phyloP scores from a whole-genome alignment of 2,329 filamentous ascomycete genomes.

The Diplodia scrobiculata region DNA sequence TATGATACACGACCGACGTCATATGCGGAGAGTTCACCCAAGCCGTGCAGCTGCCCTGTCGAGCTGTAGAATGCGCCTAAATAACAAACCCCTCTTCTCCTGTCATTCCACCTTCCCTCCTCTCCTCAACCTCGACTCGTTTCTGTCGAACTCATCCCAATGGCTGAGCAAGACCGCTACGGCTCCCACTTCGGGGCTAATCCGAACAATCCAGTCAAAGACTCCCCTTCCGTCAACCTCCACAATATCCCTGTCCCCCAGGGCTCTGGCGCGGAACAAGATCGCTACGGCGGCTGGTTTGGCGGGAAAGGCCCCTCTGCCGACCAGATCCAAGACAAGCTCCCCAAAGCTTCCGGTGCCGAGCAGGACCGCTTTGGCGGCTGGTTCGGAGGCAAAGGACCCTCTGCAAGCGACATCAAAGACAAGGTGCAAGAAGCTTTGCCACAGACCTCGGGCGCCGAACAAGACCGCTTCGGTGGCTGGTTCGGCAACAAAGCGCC shows the following conservation, averaged over 20 bases:
- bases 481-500: conserved; percentile 20
- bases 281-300: conserved; percentile 27
- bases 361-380: conserved; percentile 24
- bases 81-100: conserved; percentile 19
- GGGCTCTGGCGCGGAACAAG: conserved; percentile 28
- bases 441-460: conserved; percentile 3
- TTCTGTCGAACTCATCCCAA: conserved; percentile 17
- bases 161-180: conserved; percentile 30
- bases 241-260: conserved; percentile 20
- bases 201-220: conserved; percentile 26
- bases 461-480: conserved; percentile 25
- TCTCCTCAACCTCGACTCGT: background rate
- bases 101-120: background rate
- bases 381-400: conserved; percentile 23
- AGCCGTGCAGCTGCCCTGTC: conserved; percentile 19
- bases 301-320: conserved; percentile 22
- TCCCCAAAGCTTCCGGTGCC: conserved; percentile 12
- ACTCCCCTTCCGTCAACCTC: conserved; percentile 22
- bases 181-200: conserved; percentile 26
- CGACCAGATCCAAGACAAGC: conserved; percentile 18
- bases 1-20: conserved; percentile 27
- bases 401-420: conserved; percentile 4
- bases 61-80: conserved; percentile 8
- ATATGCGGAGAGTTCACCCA: conserved; percentile 24
- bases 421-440: conserved; percentile 8